Evolutionary conservation across 371 early-diverging fungal species (phyloP), one percentile per base, ranked within the genome.

Genomic region (Mortierella sp.): DNA sequence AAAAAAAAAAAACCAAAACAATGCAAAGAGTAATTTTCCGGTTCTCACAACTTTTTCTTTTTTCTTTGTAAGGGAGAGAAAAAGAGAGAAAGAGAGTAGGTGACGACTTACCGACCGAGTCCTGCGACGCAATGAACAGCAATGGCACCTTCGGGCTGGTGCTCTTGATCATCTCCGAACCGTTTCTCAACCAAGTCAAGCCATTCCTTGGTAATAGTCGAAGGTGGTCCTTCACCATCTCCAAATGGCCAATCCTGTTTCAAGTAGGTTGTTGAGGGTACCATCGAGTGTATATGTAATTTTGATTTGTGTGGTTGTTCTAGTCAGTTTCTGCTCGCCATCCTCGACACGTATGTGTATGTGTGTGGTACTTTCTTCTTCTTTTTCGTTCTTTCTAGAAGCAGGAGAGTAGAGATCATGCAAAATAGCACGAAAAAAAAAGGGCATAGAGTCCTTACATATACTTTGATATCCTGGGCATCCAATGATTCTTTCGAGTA

Each of bases 71-170:
- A 52, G 53, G 15, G 12, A 57, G 3, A 2, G 15, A 57, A 30
- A 14, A 26, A 26, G 30, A 57, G 37, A 1, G 5, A 57, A 15
- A 57, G 1, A 26, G 12, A 3, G 23, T 14, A 21, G n/a, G 14
- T 16, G 26, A 60, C 14, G 16, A 15, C 18, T 57, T 68, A 75
- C 75, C 75, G 68, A 37, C 94, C 94, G 30, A 95, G 86, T 30
- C 95, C 95, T 6, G 95, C 94, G 1, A 95, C 94, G 72, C 95
- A 95, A 72, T 95, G 95, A 11, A 93, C 90, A 6, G 92, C 95
- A 56, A 95, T 91, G 5, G 92, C 84, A n/a, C 67, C 58, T 7
- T 62, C 12, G 45, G 75, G 77, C 12, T 44, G 44, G 0, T 60
- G 45, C 21, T 51, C 64, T 37, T 12, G 68, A 44, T 74, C 81